Percentiles rank a stretch among this genome's conserved stretches.
These are phyloP conservation scores for Ceratocystis cubensis DNA, from an alignment of 2,329 filamentous ascomycete genomes.

Conservation along the genomic window DNA sequence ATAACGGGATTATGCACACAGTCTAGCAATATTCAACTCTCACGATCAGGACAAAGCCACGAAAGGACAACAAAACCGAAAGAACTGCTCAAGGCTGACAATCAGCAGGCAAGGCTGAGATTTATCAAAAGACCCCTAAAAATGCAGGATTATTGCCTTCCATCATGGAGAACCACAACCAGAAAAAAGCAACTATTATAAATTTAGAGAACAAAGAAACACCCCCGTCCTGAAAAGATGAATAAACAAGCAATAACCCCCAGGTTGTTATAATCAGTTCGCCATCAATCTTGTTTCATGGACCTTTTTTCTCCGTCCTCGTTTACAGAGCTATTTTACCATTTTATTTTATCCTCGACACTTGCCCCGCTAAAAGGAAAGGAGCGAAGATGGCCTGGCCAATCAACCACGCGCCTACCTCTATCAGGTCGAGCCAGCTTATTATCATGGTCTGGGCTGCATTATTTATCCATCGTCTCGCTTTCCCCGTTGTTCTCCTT, in stretches of 20 bases:
- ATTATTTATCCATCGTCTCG: background rate
- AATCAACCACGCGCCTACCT: background rate
- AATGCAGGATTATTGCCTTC: background rate
- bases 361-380: background rate
- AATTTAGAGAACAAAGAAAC: too few relatives aligned
- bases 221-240: background rate
- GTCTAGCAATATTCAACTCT: too few relatives aligned
- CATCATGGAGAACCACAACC: background rate
- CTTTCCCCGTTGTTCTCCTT: background rate
- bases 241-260: background rate
- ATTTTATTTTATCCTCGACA: background rate
- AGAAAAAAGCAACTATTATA: background rate
- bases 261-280: background rate
- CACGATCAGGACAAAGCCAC: too few relatives aligned
- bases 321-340: background rate
- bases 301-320: background rate
- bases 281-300: background rate
- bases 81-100: background rate
- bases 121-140: background rate
- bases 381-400: background rate
- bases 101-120: background rate
- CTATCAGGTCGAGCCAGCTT: background rate
- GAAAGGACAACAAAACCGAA: background rate
- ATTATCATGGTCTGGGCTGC: background rate
- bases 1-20: background rate